Percentiles rank a stretch among this genome's conserved stretches.
These are phyloP conservation scores for Rhizopus microsporus DNA, from an alignment of 371 early-diverging fungal species.

Conservation along the genomic window DNA sequence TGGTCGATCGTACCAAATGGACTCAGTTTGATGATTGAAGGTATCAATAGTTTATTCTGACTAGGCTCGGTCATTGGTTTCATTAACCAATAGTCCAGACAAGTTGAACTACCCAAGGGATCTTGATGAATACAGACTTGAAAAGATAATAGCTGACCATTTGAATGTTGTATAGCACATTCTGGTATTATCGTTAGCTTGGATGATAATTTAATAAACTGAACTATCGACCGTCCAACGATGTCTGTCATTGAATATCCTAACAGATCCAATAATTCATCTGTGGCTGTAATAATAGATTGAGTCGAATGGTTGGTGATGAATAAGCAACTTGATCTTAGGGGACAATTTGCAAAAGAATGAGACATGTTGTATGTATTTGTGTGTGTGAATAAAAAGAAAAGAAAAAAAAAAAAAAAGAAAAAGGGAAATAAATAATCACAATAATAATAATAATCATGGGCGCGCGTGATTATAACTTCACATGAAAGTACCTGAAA, in stretches of 20 bases:
- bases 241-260: constrained; percentile 20
- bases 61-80: not conserved
- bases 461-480: not conserved
- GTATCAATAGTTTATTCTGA: not conserved
- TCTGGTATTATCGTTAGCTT: constrained; percentile 19
- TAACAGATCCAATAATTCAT: constrained; percentile 14
- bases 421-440: no score
- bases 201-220: constrained; percentile 14
- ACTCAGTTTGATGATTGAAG: constrained; percentile 22
- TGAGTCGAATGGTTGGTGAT: constrained; percentile 14
- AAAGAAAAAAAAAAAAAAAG: not conserved
- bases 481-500: not conserved
- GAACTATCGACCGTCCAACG: constrained; percentile 14
- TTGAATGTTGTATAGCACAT: constrained; percentile 20
- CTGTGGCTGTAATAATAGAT: constrained; percentile 18
- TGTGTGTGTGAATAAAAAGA: not conserved
- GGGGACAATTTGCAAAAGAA: constrained; percentile 17
- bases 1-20: constrained; percentile 31
- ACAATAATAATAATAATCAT: not conserved
- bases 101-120: constrained; percentile 13
- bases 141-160: constrained; percentile 14
- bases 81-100: constrained; percentile 26
- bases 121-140: constrained; percentile 31
- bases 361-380: no score
- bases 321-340: constrained; percentile 11